A percentile compares a stretch with the other conserved stretches of the same genome.
Conservation (phyloP, 192 early-diverging fungal species). For the Backusella sp. region DNA sequence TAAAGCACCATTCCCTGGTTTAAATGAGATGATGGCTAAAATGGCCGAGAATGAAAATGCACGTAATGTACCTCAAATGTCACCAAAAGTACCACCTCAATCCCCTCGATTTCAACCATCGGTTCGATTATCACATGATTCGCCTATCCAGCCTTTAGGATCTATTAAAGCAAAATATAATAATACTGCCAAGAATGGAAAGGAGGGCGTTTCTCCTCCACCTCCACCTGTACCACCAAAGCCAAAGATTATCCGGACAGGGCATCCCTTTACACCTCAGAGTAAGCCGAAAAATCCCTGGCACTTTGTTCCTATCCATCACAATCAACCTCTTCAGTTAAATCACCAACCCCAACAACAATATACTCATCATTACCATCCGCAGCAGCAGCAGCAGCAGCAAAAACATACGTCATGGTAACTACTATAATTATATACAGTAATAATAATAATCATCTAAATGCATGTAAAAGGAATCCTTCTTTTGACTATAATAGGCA, state of each 20-base stretch:
- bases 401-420: slow-evolving; percentile 6
- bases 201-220: background rate
- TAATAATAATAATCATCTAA: background rate
- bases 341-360: background rate
- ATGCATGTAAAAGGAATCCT: background rate
- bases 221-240: slow-evolving; percentile 31
- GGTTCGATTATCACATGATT: background rate
- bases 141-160: background rate
- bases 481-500: background rate
- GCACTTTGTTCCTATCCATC: slow-evolving; percentile 4
- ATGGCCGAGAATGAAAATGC: slow-evolving; percentile 19
- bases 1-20: slow-evolving; percentile 24
- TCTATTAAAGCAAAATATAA: background rate
- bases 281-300: slow-evolving; percentile 3
- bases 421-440: background rate
- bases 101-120: background rate
- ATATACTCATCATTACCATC: background rate
- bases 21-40: slow-evolving; percentile 30
- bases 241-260: slow-evolving; percentile 3
- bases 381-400: background rate
- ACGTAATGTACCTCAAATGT: background rate
- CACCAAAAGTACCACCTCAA: slow-evolving; percentile 6
- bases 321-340: background rate
- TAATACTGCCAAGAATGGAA: background rate
- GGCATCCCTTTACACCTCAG: background rate